Conservation (phyloP, 2,329 filamentous ascomycete species). For the Penicillium sp. region DNA sequence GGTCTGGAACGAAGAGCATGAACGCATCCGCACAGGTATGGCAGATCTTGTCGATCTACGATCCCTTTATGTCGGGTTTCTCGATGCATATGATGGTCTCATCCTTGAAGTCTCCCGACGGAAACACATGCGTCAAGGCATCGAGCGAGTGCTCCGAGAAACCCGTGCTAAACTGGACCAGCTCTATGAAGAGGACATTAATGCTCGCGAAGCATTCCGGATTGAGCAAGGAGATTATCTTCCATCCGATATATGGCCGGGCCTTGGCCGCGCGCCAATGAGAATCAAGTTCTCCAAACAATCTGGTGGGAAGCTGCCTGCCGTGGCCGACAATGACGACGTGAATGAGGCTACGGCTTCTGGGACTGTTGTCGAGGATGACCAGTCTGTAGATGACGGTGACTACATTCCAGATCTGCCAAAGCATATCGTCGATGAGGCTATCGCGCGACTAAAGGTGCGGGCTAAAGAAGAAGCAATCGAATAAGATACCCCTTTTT, state of each 20-base stretch:
- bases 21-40: conserved; percentile 64
- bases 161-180: conserved; percentile 72
- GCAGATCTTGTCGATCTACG: conserved; percentile 72
- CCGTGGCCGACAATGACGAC: conserved; percentile 9
- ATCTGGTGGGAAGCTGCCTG: conserved; percentile 30
- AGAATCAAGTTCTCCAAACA: conserved; percentile 39
- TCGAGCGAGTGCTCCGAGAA: conserved; percentile 70
- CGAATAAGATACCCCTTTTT: not conserved
- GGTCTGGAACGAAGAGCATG: conserved; percentile 70
- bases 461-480: conserved; percentile 22
- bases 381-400: conserved; percentile 20
- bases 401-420: conserved; percentile 42
- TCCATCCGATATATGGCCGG: conserved; percentile 83
- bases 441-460: conserved; percentile 36
- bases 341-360: conserved; percentile 8
- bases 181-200: conserved; percentile 68
- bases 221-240: conserved; percentile 80
- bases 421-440: conserved; percentile 39
- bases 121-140: conserved; percentile 66
- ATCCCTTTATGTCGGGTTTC: conserved; percentile 83
- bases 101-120: conserved; percentile 79
- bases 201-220: conserved; percentile 72
- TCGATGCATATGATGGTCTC: conserved; percentile 76
- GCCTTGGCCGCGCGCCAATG: conserved; percentile 58
- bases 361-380: conserved; percentile 8